Base-by-base conservation (phyloP, 2,329 filamentous ascomycete species). In the Microascus cirrosus region DNA sequence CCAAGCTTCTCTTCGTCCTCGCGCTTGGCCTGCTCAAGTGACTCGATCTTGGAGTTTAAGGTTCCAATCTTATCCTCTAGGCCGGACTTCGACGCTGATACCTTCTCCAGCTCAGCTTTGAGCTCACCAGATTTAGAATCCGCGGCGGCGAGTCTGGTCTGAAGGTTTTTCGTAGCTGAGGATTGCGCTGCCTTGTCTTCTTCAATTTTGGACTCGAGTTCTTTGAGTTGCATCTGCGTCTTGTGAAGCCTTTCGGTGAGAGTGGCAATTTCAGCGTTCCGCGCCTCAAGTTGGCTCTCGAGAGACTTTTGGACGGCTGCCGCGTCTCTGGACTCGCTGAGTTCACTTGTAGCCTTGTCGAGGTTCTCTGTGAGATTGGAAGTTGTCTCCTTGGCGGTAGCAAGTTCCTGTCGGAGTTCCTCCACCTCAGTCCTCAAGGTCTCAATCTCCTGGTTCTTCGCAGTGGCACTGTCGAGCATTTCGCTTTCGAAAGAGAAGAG, bases 401-500 rank as follows among this genome's bases (percentile, higher is more conserved):
- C 79, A 4, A 96, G 76, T 63, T 95, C 88, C 2, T 81, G 76
- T 69, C 86, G 85, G 24, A 96, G 74, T 1, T 74, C 77, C 22
- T 81, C 77, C 32, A 95, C 82, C 64, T 94, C 84, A 2, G 76
- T 71, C 63, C 86, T 85, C 15, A 97, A 80, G 53, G 78, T 80
- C 56, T 84, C 80, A 42, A 94, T 83, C 69, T 93, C 85, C 50
- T 82, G 80, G 12, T 85, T 76, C 65, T 87, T 89, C 59, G 85
- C 80, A 36, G 45, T 20, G 56, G 84, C 78, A 3, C 94, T 70
- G 63, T 94, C 87, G 1, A 89, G 88, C 15, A 95, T 78, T 71
- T 97, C 93, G 55, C 87, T 86, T 59, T 97, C 92, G 64, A 91
- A 95, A 0, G 91, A 96, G 72, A 96, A 96, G 71, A 96, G 87